Conservation (phyloP, 306 rosid species). For the Castanea sativa region DNA sequence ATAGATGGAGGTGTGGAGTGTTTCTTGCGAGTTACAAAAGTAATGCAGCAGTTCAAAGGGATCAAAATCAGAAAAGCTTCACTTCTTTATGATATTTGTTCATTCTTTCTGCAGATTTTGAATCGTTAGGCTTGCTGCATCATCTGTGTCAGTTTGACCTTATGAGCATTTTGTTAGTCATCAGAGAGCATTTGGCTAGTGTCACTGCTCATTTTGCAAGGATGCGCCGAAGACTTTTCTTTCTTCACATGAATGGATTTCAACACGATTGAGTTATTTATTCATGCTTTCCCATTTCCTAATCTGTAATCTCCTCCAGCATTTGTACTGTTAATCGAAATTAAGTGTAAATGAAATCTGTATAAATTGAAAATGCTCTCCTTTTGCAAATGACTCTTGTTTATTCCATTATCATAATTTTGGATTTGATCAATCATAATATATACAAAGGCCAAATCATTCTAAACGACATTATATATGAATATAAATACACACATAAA, state of each 20-base stretch:
- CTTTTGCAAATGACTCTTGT: constrained; percentile 40
- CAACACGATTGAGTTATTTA: constrained; percentile 20
- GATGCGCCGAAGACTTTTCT: constrained; percentile 26
- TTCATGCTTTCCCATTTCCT: background rate
- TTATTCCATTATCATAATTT: constrained; percentile 9
- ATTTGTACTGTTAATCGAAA: constrained; percentile 30
- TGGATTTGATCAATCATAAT: no score
- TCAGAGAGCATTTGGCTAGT: constrained; percentile 7
- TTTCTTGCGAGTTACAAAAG: constrained; percentile 23
- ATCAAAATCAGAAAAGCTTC: constrained; percentile 24
- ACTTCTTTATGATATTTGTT: constrained; percentile 28
- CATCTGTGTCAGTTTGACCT: constrained; percentile 22
- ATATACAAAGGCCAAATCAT: no score
- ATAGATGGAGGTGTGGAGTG: constrained; percentile 12
- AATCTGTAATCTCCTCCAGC: constrained; percentile 42
- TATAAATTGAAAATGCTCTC: constrained; percentile 38
- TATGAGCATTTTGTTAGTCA: constrained; percentile 5
- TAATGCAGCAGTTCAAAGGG: constrained; percentile 22
- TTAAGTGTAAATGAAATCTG: constrained; percentile 65
- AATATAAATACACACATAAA: no score
- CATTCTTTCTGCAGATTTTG: constrained; percentile 42
- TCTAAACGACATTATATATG: no score
- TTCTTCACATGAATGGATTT: constrained; percentile 37
- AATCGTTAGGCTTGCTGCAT: constrained; percentile 26
- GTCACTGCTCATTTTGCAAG: constrained; percentile 21